phyloP scores from a whole-genome alignment of 208 protist genomes.

The Leishmania arabica region DNA sequence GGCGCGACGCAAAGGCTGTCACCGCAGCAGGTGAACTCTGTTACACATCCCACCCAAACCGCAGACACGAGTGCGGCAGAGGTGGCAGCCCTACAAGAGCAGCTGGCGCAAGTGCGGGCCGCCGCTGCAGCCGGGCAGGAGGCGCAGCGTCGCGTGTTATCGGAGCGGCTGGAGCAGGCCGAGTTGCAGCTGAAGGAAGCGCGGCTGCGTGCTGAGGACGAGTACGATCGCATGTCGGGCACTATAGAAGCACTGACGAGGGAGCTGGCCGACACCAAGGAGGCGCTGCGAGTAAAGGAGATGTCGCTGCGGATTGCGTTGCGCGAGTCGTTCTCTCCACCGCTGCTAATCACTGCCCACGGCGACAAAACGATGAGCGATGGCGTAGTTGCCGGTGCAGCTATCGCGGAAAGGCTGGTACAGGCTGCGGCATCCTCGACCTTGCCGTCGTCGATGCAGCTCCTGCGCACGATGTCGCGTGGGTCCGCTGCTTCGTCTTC shows the following conservation, averaged over 20 bases:
- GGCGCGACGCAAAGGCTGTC: background rate
- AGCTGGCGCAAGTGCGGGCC: slow-evolving; percentile 21
- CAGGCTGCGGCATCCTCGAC: background rate
- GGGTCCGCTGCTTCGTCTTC: background rate
- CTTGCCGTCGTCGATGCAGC: background rate
- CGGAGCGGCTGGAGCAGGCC: slow-evolving; percentile 27
- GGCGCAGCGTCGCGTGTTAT: slow-evolving; percentile 34
- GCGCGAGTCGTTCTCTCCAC: slow-evolving; percentile 25
- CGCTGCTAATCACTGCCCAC: background rate
- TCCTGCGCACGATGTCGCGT: background rate
- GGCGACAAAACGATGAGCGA: background rate
- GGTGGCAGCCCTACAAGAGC: slow-evolving; percentile 10
- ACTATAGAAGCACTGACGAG: slow-evolving; percentile 19
- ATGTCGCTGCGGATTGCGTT: slow-evolving; percentile 51
- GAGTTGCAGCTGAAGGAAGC: slow-evolving; percentile 29
- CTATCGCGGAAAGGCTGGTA: background rate
- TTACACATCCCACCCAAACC: background rate
- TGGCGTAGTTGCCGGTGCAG: background rate
- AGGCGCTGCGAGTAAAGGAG: slow-evolving; percentile 43
- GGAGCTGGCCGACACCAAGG: slow-evolving; percentile 28
- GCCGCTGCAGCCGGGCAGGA: slow-evolving; percentile 24
- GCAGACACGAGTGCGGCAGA: background rate
- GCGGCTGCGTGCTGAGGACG: slow-evolving; percentile 30
- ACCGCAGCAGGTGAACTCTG: background rate
- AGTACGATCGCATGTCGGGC: slow-evolving; percentile 25